Evolutionary conservation across 2,329 filamentous ascomycete genomes (phyloP).

Genomic region (Cyphellophora europaea): DNA sequence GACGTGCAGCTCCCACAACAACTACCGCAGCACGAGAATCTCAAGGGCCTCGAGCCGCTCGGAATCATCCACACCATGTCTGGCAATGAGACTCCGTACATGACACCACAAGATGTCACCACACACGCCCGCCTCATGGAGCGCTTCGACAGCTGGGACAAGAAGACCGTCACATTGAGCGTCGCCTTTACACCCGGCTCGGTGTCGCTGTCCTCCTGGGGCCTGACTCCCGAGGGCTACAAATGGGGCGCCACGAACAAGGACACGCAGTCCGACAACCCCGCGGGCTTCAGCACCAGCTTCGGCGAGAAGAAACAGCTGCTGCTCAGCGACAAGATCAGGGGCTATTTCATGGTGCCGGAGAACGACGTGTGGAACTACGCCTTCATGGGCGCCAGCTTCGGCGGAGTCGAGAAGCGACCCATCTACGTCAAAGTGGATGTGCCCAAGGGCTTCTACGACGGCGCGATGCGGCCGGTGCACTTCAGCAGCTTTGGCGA

Average conservation of each 20-base stretch:
- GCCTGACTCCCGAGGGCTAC: slow-evolving; percentile 81
- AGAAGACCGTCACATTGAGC: slow-evolving; percentile 87
- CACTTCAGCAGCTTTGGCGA: slow-evolving; percentile 98
- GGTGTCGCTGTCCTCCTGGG: slow-evolving; percentile 89
- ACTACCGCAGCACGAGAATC: slow-evolving; percentile 83
- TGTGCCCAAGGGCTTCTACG: slow-evolving; percentile 80
- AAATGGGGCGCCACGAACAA: slow-evolving; percentile 97
- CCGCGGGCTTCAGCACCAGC: slow-evolving; percentile 79
- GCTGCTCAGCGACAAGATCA: slow-evolving; percentile 82
- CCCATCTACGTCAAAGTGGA: slow-evolving; percentile 87
- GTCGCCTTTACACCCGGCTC: slow-evolving; percentile 95
- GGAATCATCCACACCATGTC: slow-evolving; percentile 93
- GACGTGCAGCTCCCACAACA: slow-evolving; percentile 86
- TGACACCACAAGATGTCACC: slow-evolving; percentile 90
- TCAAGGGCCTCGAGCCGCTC: slow-evolving; percentile 77
- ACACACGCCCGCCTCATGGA: slow-evolving; percentile 88
- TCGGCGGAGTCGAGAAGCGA: slow-evolving; percentile 83
- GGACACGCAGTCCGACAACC: slow-evolving; percentile 84
- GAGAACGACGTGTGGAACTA: slow-evolving; percentile 93
- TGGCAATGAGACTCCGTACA: slow-evolving; percentile 90
- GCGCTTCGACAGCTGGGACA: slow-evolving; percentile 68
- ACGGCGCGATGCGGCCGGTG: slow-evolving; percentile 78
- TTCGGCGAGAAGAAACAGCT: slow-evolving; percentile 97
- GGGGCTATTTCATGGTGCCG: slow-evolving; percentile 92
- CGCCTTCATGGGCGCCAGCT: slow-evolving; percentile 90